Evolutionary conservation across 2,329 filamentous ascomycete genomes (phyloP), one percentile per base, ranked within the genome.

Genomic region (Fusarium udum): DNA sequence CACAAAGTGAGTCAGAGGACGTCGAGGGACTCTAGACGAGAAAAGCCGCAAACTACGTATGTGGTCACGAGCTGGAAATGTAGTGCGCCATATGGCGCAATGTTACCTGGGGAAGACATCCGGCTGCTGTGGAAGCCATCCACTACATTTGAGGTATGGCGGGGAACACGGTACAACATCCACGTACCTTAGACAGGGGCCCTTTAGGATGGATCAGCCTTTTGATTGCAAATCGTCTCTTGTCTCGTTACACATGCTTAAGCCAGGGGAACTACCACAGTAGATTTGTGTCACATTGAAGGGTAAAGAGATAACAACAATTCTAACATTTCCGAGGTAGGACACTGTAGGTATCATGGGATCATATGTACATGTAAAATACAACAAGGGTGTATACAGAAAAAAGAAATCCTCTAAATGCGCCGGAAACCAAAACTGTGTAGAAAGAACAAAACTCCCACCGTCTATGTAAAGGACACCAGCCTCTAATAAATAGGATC

Each of bases 381-480:
- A 71, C 63, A 71, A 31, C 18, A 48, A 56, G 32, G 43, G 37
- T 70, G 48, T 46, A 65, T 58, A 48, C 32, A 52, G 32, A 32
- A 57, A 57, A 34, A 34, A 39, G 46, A 69, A 39, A 58, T 53
- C 49, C 53, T 65, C 65, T 56, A 63, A 43, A 52, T 64, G 42
- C 58, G 53, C 59, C 55, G 56, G 40, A 34, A 55, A 59, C 58
- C 37, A 36, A 34, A 40, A 37, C 49, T 37, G n/a, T 46, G 39
- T 45, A 64, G 46, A 63, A 46, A 61, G 37, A 58, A 56, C 18
- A 64, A 68, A 69, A 65, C 40, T 48, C 71, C 71, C 52, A 37
- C 71, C 67, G 64, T 72, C 71, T 74, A 65, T 74, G 52, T 62
- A 74, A 57, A 57, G 36, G 59, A 53, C 31, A 31, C 55, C 43